Evolutionary conservation across 352 stramenopile genomes (phyloP).

Genomic region (Pythium apleroticum): DNA sequence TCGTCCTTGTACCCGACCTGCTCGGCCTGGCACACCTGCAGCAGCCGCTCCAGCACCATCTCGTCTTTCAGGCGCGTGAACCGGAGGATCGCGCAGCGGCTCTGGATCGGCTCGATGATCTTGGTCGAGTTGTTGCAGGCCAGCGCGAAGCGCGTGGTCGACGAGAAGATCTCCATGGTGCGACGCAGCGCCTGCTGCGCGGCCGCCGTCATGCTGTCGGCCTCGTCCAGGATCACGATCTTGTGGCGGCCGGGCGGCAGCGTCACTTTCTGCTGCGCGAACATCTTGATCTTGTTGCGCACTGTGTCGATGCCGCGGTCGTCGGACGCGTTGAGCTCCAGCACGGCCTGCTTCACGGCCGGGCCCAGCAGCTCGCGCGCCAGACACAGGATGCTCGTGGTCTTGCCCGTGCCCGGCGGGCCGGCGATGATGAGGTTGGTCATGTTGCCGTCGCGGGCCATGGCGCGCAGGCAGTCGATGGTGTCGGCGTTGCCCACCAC

Average conservation of each 20-base stretch:
- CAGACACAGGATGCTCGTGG: conserved; percentile 91
- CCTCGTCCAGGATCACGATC: conserved; percentile 99
- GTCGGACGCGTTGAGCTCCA: conserved; percentile 99
- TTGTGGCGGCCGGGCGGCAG: conserved; percentile 93
- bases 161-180: conserved; percentile 99
- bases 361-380: conserved; percentile 87
- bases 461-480: conserved; percentile 92
- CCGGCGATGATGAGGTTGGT: conserved; percentile 98
- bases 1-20: conserved; percentile 86
- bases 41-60: conserved; percentile 93
- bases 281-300: conserved; percentile 99
- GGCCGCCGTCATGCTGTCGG: conserved; percentile 97
- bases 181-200: conserved; percentile 97
- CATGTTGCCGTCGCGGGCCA: conserved; percentile 97
- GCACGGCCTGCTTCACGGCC: conserved; percentile 87
- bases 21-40: conserved; percentile 94
- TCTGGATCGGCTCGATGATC: conserved; percentile 99
- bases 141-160: conserved; percentile 97
- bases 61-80: conserved; percentile 96
- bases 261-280: conserved; percentile 98
- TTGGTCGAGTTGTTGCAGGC: conserved; percentile 99
- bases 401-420: conserved; percentile 93
- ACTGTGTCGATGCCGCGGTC: conserved; percentile 89
- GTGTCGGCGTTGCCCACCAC: conserved; percentile 99
- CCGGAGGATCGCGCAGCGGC: conserved; percentile 96